Percentiles rank a stretch among this genome's conserved stretches.
These are phyloP conservation scores for Leccinum truebloodii DNA, from an alignment of 768 basidiomycete species.

Conservation along the genomic window DNA sequence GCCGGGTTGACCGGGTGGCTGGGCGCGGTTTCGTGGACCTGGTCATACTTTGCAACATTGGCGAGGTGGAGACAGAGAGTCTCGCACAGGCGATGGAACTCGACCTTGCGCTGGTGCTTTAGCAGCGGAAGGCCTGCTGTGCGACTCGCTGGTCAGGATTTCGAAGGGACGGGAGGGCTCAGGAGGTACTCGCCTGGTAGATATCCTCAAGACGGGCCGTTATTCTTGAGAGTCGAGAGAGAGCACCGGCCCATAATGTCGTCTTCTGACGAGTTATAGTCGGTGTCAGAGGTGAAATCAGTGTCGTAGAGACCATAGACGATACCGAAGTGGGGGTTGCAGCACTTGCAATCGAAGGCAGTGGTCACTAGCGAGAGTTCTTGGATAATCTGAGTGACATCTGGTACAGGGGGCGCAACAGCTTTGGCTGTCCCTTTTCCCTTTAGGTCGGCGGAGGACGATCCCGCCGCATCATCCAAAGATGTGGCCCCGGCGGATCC, in stretches of 20 bases:
- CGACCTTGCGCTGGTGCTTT: no score
- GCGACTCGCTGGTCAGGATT: no score
- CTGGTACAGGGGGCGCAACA: slow-evolving; percentile 18
- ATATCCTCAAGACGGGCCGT: no score
- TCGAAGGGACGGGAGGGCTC: no score
- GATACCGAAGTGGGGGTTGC: slow-evolving; percentile 29
- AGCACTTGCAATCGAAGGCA: slow-evolving; percentile 44
- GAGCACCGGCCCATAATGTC: slow-evolving; percentile 18
- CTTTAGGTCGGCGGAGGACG: slow-evolving; percentile 14
- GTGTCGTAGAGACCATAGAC: slow-evolving; percentile 18
- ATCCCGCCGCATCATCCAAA: slow-evolving; percentile 2
- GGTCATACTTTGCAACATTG: no score
- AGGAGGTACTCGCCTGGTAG: no score
- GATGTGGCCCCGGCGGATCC: slow-evolving; percentile 1
- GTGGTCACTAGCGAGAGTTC: slow-evolving; percentile 44
- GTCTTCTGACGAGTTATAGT: slow-evolving; percentile 27
- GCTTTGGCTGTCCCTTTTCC: slow-evolving; percentile 35
- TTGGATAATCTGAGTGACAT: slow-evolving; percentile 25
- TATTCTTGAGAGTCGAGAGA: no score
- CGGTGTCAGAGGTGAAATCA: slow-evolving; percentile 22
- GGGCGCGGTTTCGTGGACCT: slow-evolving; percentile 11
- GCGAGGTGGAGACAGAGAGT: no score
- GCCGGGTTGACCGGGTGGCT: slow-evolving; percentile 14
- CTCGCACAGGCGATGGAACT: no score
- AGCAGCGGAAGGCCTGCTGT: no score